Conservation (phyloP, 805 yeast genomes). For the Candida ipomoeae region DNA sequence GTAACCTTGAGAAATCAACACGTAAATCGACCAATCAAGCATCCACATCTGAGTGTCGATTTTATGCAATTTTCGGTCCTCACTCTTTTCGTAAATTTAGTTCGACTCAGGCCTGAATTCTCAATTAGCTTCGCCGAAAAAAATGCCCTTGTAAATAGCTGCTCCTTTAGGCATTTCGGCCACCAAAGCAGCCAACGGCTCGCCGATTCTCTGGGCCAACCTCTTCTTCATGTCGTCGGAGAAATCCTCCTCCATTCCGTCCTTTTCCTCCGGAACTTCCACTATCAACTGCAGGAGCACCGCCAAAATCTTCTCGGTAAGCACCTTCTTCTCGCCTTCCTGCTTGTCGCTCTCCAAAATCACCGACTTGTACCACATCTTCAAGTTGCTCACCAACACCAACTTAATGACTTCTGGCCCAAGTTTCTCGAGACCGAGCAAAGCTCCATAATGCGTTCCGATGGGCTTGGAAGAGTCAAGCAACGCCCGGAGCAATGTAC, state of each 20-base stretch:
- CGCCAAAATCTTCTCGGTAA: slow-evolving; percentile 48
- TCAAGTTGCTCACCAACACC: slow-evolving; percentile 76
- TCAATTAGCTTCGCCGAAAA: slow-evolving; percentile 57
- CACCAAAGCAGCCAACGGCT: slow-evolving; percentile 48
- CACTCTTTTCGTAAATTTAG: too few species aligned
- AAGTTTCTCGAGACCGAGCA: slow-evolving; percentile 75
- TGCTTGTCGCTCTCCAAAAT: slow-evolving; percentile 40
- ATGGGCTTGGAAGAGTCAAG: slow-evolving; percentile 77
- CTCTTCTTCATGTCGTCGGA: slow-evolving; percentile 35
- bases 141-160: slow-evolving; percentile 58
- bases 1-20: too few species aligned
- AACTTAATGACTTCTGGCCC: slow-evolving; percentile 88
- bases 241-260: slow-evolving; percentile 33
- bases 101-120: neutral
- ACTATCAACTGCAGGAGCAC: slow-evolving; percentile 49
- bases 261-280: slow-evolving; percentile 20
- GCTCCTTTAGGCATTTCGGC: slow-evolving; percentile 45
- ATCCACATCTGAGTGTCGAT: too few species aligned
- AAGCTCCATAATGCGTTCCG: slow-evolving; percentile 90
- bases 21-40: too few species aligned
- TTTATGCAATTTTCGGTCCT: too few species aligned
- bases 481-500: slow-evolving; percentile 88
- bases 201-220: slow-evolving; percentile 59
- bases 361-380: slow-evolving; percentile 70
- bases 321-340: slow-evolving; percentile 42